phyloP scores from a whole-genome alignment of 352 stramenopile genomes.

The Globisporangium megalacanthum region DNA sequence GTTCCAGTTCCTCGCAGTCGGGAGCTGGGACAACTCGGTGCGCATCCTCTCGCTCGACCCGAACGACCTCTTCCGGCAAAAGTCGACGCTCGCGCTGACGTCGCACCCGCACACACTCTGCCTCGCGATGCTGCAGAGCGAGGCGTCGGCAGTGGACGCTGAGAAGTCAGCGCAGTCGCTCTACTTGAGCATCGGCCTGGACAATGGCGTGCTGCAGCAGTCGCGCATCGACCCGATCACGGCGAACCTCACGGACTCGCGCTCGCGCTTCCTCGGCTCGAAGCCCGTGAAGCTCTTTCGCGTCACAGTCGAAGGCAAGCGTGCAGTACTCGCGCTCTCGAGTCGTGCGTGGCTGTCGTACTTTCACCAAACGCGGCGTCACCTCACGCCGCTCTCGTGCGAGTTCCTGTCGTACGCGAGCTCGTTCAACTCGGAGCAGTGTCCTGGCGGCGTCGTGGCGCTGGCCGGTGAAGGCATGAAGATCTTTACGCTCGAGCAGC shows the following conservation, averaged over 20 bases:
- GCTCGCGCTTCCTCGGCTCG: slow-evolving; percentile 92
- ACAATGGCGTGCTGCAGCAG: slow-evolving; percentile 95
- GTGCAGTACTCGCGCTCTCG: slow-evolving; percentile 93
- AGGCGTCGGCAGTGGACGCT: slow-evolving; percentile 49
- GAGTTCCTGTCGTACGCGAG: slow-evolving; percentile 93
- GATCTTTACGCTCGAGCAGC: slow-evolving; percentile 95
- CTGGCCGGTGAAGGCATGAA: slow-evolving; percentile 94
- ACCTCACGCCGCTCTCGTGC: slow-evolving; percentile 95
- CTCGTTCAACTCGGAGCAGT: slow-evolving; percentile 95
- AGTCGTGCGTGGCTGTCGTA: slow-evolving; percentile 96
- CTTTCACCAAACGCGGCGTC: slow-evolving; percentile 86
- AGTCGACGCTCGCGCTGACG: slow-evolving; percentile 75
- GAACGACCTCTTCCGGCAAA: slow-evolving; percentile 85
- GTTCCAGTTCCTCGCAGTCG: slow-evolving; percentile 96
- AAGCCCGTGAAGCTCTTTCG: slow-evolving; percentile 95
- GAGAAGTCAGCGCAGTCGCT: slow-evolving; percentile 56
- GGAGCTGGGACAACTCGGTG: slow-evolving; percentile 88
- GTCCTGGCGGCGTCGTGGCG: slow-evolving; percentile 95
- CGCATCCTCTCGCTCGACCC: slow-evolving; percentile 95
- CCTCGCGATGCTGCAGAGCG: slow-evolving; percentile 72
- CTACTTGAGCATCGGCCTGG: slow-evolving; percentile 87
- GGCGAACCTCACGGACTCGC: slow-evolving; percentile 76
- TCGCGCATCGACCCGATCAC: slow-evolving; percentile 87
- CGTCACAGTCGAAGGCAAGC: slow-evolving; percentile 84
- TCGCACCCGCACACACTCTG: slow-evolving; percentile 83